These are phyloP conservation scores for Lentinula detonsa DNA, from an alignment of 768 basidiomycete genomes.

Conservation along the genomic window DNA sequence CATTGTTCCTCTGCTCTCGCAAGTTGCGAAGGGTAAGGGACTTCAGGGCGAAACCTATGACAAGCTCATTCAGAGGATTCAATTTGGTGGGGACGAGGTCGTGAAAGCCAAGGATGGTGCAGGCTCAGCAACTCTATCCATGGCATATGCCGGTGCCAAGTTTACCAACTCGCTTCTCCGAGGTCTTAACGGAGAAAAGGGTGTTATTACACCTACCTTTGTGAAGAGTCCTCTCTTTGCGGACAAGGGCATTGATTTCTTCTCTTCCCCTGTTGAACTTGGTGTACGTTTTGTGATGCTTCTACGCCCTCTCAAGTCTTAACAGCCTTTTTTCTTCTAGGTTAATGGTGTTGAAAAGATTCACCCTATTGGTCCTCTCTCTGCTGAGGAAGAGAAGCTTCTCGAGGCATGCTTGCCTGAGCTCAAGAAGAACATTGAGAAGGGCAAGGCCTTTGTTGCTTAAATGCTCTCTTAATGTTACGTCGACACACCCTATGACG, in stretches of 20 bases:
- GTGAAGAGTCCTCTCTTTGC: conserved; percentile 86
- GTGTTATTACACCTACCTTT: conserved; percentile 78
- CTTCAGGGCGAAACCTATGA: conserved; percentile 70
- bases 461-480: conserved; percentile 8
- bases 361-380: conserved; percentile 72
- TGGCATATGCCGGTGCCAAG: conserved; percentile 93
- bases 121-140: conserved; percentile 90
- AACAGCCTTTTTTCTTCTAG: conserved; percentile 26
- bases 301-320: conserved; percentile 4
- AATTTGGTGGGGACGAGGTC: conserved; percentile 97
- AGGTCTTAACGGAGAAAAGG: conserved; percentile 85
- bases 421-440: conserved; percentile 97
- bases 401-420: conserved; percentile 86
- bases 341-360: conserved; percentile 90
- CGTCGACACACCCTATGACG: neutral
- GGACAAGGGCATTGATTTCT: conserved; percentile 86
- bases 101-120: conserved; percentile 97
- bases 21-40: conserved; percentile 62
- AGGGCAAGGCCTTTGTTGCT: conserved; percentile 78
- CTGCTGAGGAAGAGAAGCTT: conserved; percentile 79
- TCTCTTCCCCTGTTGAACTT: conserved; percentile 92
- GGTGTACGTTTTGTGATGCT: conserved; percentile 52
- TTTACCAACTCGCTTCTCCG: conserved; percentile 80
- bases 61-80: conserved; percentile 87
- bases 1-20: conserved; percentile 93